These are phyloP conservation scores for Gigaspora rosea DNA, from an alignment of 192 early-diverging fungal genomes.

Conservation along the genomic window DNA sequence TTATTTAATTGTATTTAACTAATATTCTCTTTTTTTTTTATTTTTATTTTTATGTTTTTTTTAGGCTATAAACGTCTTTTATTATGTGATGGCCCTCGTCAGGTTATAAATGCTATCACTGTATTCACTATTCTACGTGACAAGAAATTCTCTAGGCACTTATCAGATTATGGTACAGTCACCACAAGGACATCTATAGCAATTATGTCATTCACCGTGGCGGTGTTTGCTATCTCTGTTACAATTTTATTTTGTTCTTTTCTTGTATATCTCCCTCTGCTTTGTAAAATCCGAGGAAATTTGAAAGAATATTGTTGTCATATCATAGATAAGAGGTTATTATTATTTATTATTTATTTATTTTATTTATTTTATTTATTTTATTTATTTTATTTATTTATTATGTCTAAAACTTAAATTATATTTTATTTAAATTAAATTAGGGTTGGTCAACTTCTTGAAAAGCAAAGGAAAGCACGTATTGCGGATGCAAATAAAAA, in stretches of 20 bases:
- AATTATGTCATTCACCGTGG: slow-evolving; percentile 55
- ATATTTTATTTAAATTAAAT: too few relatives aligned
- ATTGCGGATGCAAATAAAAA: too few relatives aligned
- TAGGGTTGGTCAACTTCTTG: too few relatives aligned
- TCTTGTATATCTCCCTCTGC: slow-evolving; percentile 68
- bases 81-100: slow-evolving; percentile 82
- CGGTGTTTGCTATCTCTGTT: slow-evolving; percentile 56
- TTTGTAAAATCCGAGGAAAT: slow-evolving; percentile 71
- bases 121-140: slow-evolving; percentile 41
- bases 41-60: background rate
- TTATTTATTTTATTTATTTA: too few relatives aligned
- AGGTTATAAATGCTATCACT: slow-evolving; percentile 63
- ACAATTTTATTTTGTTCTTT: slow-evolving; percentile 55
- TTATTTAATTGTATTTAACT: background rate
- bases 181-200: background rate
- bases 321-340: slow-evolving; percentile 77
- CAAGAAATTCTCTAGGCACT: background rate
- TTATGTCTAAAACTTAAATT: too few relatives aligned
- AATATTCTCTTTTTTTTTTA: slow-evolving; percentile 13
- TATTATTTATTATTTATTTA: too few relatives aligned
- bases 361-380: too few relatives aligned
- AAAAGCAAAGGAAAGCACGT: too few relatives aligned
- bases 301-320: slow-evolving; percentile 82
- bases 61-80: slow-evolving; percentile 82
- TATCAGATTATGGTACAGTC: background rate